Evolutionary conservation across 169 alveolate species (phyloP).

Genomic region (Blepharisma undulans): DNA sequence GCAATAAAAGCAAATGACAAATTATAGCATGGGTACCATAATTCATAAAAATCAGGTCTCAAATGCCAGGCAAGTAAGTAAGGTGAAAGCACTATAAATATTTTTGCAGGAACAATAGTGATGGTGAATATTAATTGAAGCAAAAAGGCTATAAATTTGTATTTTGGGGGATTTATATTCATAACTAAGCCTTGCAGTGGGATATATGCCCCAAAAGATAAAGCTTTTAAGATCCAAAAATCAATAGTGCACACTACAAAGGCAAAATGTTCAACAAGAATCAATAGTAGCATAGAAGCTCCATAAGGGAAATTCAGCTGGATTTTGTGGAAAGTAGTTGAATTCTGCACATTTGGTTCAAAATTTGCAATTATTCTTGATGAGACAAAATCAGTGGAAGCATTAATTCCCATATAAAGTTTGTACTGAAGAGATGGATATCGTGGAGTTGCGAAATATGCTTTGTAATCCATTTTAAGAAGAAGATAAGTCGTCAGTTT

Average conservation of each 20-base stretch:
- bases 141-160: neutral
- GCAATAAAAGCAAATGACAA: neutral
- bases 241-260: neutral
- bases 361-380: neutral
- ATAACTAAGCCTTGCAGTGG: neutral
- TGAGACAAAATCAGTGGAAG: neutral
- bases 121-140: neutral
- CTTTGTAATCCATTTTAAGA: neutral
- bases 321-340: neutral
- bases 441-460: neutral
- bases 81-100: neutral
- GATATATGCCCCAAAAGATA: neutral
- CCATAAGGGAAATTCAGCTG: constrained; percentile 6
- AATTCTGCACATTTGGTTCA: neutral
- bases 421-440: neutral
- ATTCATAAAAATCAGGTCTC: neutral
- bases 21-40: neutral
- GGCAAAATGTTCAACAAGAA: constrained; percentile 6
- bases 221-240: neutral
- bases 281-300: neutral
- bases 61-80: neutral
- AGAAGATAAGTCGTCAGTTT: neutral
- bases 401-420: neutral
- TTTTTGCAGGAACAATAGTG: neutral
- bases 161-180: neutral